phyloP scores from a whole-genome alignment of 768 basidiomycete species.

The Phaeolepiota aurea region DNA sequence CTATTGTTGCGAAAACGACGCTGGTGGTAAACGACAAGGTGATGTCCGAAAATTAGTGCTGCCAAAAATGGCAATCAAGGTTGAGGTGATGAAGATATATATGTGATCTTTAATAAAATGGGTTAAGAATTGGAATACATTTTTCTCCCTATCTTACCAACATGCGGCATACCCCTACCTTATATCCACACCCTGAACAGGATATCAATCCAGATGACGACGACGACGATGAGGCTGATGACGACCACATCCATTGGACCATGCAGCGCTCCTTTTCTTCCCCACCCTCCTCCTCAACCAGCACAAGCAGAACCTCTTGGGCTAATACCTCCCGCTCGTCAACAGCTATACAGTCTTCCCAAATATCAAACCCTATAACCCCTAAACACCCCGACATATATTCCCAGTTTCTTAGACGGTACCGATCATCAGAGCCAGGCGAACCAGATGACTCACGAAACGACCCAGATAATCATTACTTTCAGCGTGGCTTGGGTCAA shows the following conservation, averaged over 20 bases:
- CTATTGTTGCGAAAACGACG: too few relatives aligned
- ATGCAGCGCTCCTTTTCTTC: slow-evolving; percentile 22
- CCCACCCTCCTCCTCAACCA: slow-evolving; percentile 21
- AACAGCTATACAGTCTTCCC: slow-evolving; percentile 13
- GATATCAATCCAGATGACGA: slow-evolving; percentile 27
- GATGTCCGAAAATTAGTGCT: too few relatives aligned
- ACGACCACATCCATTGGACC: slow-evolving; percentile 40
- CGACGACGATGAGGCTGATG: slow-evolving; percentile 34
- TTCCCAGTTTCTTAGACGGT: slow-evolving; percentile 72
- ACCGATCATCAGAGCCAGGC: slow-evolving; percentile 52
- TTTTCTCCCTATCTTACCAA: too few relatives aligned
- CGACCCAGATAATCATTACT: slow-evolving; percentile 81
- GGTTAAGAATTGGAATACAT: too few relatives aligned
- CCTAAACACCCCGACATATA: slow-evolving; percentile 52
- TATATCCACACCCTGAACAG: slow-evolving; percentile 54
- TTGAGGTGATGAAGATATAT: too few relatives aligned
- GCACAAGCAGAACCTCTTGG: slow-evolving; percentile 17
- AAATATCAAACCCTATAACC: slow-evolving; percentile 11
- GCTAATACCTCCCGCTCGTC: slow-evolving; percentile 19
- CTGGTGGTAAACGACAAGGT: too few relatives aligned
- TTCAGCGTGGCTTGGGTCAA: slow-evolving; percentile 61
- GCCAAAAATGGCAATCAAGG: too few relatives aligned
- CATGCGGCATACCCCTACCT: slow-evolving; percentile 56
- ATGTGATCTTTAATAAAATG: too few relatives aligned
- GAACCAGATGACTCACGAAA: slow-evolving; percentile 62